phyloP scores from a whole-genome alignment of 1,284 basidiomycete genomes.

The Naganishia liquefaciens region DNA sequence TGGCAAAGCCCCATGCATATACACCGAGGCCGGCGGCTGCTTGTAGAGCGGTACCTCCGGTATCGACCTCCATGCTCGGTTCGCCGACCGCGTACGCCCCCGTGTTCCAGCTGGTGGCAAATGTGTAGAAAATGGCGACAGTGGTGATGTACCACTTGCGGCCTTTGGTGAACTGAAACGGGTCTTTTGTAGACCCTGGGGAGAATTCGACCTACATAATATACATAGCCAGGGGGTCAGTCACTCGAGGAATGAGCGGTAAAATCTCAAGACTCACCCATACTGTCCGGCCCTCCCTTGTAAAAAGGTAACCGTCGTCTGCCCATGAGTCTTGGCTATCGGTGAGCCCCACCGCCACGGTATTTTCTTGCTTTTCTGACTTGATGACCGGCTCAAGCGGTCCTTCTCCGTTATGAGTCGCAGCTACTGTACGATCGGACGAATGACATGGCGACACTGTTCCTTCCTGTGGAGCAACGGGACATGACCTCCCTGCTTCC shows the following conservation, averaged over 20 bases:
- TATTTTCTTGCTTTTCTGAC: not conserved
- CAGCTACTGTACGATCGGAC: conserved; percentile 17
- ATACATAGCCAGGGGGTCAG: not conserved
- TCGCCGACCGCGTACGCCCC: conserved; percentile 36
- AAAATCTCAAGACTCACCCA: conserved; percentile 4
- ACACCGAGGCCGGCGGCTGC: conserved; percentile 64
- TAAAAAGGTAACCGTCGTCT: conserved; percentile 25
- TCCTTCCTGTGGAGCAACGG: not conserved
- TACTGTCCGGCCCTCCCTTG: conserved; percentile 19
- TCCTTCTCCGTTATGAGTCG: not conserved
- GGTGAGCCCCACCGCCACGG: not conserved
- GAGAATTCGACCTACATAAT: conserved; percentile 64
- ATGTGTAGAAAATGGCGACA: conserved; percentile 63
- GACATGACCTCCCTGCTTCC: not conserved
- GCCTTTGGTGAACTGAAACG: conserved; percentile 58
- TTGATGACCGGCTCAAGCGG: not conserved
- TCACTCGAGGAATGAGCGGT: too few relatives aligned
- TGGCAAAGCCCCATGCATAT: conserved; percentile 63
- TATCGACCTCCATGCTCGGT: conserved; percentile 65
- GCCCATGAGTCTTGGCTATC: conserved; percentile 11
- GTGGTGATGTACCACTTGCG: conserved; percentile 65
- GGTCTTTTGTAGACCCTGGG: conserved; percentile 60
- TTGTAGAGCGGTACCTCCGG: conserved; percentile 63
- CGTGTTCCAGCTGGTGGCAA: conserved; percentile 52
- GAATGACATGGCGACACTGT: conserved; percentile 13